Conservation (phyloP, 805 yeast genomes). For the Scheffersomyces lignosus region DNA sequence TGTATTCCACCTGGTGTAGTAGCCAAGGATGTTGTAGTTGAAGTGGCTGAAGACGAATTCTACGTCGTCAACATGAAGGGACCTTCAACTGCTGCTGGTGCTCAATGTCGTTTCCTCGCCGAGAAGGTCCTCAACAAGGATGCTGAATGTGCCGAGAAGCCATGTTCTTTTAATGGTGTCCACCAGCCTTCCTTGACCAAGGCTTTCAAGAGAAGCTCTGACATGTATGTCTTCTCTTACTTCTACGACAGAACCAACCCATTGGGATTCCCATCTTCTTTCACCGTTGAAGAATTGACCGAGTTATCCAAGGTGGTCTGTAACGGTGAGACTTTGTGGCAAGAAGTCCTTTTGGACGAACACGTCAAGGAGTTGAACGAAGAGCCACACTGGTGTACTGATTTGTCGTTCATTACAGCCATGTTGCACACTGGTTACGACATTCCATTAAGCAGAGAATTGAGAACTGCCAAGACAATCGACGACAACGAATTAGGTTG, state of each 20-base stretch:
- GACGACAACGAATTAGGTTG: constrained; percentile 92
- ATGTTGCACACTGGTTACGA: constrained; percentile 95
- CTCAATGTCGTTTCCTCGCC: constrained; percentile 85
- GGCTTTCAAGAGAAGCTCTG: constrained; percentile 71
- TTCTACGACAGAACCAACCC: constrained; percentile 95
- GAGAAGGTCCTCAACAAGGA: constrained; percentile 85
- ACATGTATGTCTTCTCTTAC: constrained; percentile 88
- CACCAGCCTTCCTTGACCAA: constrained; percentile 90
- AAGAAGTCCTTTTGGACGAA: constrained; percentile 62
- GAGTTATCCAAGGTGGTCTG: constrained; percentile 86
- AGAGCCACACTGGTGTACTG: constrained; percentile 95
- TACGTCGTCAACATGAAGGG: constrained; percentile 66
- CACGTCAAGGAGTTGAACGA: constrained; percentile 64
- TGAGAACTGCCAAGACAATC: constrained; percentile 88
- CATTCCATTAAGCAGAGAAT: constrained; percentile 84
- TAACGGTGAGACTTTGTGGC: constrained; percentile 77
- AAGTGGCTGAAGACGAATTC: constrained; percentile 41
- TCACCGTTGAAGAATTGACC: constrained; percentile 79
- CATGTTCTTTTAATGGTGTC: constrained; percentile 96
- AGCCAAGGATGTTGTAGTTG: constrained; percentile 63
- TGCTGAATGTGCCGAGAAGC: constrained; percentile 64
- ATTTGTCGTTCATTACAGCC: constrained; percentile 85
- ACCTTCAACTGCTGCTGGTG: constrained; percentile 59
- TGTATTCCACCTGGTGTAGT: constrained; percentile 80
- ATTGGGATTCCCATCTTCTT: constrained; percentile 89